These are phyloP conservation scores for Isatis lusitanica DNA, from an alignment of 441 rosid genomes.

Conservation along the genomic window DNA sequence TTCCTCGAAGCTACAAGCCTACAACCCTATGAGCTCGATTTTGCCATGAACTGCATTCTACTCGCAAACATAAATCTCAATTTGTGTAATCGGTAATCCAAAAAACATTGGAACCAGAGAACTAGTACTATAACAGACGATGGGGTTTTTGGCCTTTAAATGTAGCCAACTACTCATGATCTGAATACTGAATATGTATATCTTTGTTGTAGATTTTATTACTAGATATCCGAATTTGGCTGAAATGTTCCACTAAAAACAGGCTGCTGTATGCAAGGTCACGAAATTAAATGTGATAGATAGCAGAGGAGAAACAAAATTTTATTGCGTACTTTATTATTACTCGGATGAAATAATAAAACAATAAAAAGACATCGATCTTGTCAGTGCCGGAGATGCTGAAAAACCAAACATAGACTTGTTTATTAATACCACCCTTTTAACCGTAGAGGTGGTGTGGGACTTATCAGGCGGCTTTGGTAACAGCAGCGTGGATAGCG, in stretches of 20 bases:
- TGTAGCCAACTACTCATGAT: background rate
- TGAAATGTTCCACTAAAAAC: background rate
- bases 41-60: background rate
- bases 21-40: background rate
- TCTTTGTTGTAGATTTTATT: too few species aligned
- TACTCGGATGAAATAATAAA: slow-evolving; percentile 10
- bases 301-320: background rate
- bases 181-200: too few species aligned
- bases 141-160: background rate
- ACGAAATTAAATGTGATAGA: background rate
- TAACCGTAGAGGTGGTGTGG: background rate
- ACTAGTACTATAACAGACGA: background rate
- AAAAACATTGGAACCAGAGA: background rate
- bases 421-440: background rate
- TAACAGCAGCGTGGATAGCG: slow-evolving; percentile 76
- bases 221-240: background rate
- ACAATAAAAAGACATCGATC: slow-evolving; percentile 1
- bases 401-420: background rate
- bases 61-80: background rate
- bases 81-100: background rate
- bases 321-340: slow-evolving; percentile 21
- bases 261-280: background rate
- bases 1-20: background rate
- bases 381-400: background rate
- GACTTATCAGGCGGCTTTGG: slow-evolving; percentile 33